Evolutionary conservation across 1,139 yeast genomes (phyloP).

Genomic region (Hanseniaspora gamundiae): DNA sequence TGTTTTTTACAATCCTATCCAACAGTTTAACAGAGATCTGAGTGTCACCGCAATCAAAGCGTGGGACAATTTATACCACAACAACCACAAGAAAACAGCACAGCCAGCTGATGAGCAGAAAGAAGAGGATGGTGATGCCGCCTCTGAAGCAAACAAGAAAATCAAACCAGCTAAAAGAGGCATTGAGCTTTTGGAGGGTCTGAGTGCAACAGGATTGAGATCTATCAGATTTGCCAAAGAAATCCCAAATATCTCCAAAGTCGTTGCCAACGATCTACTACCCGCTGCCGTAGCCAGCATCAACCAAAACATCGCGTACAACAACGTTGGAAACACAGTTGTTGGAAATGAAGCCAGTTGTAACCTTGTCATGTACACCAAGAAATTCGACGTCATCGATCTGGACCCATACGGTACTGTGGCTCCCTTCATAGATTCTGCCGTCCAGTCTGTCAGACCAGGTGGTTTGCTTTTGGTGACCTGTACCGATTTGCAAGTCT

Average conservation of each 20-base stretch:
- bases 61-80: slow-evolving; percentile 50
- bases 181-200: slow-evolving; percentile 63
- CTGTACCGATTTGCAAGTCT: slow-evolving; percentile 90
- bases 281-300: slow-evolving; percentile 82
- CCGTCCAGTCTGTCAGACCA: slow-evolving; percentile 67
- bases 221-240: slow-evolving; percentile 91
- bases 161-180: slow-evolving; percentile 27
- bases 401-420: slow-evolving; percentile 97
- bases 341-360: slow-evolving; percentile 78
- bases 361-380: slow-evolving; percentile 57
- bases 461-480: slow-evolving; percentile 82
- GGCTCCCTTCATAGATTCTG: slow-evolving; percentile 85
- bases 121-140: slow-evolving; percentile 10
- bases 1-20: slow-evolving; percentile 92
- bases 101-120: slow-evolving; percentile 19
- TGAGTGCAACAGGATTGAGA: slow-evolving; percentile 89
- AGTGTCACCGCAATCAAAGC: slow-evolving; percentile 79
- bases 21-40: slow-evolving; percentile 88
- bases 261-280: slow-evolving; percentile 82
- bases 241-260: slow-evolving; percentile 55
- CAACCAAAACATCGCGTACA: slow-evolving; percentile 54
- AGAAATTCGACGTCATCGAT: slow-evolving; percentile 71
- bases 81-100: slow-evolving; percentile 22
- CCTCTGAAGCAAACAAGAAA: slow-evolving; percentile 14
- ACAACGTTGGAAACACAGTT: slow-evolving; percentile 43